Evolutionary conservation across 2,329 filamentous ascomycete genomes (phyloP).

Genomic region (Neonectria hederae): DNA sequence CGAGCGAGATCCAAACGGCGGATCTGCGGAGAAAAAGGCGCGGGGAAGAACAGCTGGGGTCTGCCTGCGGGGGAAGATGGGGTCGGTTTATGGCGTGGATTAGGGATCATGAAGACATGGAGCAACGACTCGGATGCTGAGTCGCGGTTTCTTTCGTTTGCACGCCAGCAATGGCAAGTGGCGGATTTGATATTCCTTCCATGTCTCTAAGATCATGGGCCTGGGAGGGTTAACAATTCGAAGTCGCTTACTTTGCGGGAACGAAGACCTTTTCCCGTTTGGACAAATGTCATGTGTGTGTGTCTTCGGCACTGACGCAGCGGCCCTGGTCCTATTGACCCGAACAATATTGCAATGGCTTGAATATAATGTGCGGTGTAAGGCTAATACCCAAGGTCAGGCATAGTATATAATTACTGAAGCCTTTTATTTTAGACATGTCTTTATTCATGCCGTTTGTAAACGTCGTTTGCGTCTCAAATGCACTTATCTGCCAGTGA

Average conservation of each 20-base stretch:
- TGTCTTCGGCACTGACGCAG: not conserved
- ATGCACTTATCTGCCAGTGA: not conserved
- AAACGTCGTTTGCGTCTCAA: not conserved
- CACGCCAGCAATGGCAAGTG: not conserved
- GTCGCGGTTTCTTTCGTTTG: not conserved
- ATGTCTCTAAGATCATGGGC: not conserved
- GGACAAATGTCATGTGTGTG: not conserved
- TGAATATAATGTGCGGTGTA: no score
- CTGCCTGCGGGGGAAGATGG: conserved; percentile 39
- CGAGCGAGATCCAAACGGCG: conserved; percentile 21
- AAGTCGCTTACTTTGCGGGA: not conserved
- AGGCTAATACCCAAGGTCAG: no score
- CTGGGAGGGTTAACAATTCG: not conserved
- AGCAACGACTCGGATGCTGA: not conserved
- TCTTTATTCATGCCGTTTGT: no score
- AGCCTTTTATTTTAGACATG: no score
- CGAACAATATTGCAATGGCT: no score
- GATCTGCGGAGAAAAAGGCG: conserved; percentile 37
- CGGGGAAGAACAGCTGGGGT: conserved; percentile 35
- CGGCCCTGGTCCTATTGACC: not conserved
- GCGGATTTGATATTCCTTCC: conserved; percentile 10
- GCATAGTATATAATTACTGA: no score
- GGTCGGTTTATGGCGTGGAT: conserved; percentile 25
- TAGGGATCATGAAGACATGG: no score
- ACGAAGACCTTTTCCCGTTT: not conserved